phyloP scores from a whole-genome alignment of 2,329 filamentous ascomycete species.

The Penicillium brasilianum region DNA sequence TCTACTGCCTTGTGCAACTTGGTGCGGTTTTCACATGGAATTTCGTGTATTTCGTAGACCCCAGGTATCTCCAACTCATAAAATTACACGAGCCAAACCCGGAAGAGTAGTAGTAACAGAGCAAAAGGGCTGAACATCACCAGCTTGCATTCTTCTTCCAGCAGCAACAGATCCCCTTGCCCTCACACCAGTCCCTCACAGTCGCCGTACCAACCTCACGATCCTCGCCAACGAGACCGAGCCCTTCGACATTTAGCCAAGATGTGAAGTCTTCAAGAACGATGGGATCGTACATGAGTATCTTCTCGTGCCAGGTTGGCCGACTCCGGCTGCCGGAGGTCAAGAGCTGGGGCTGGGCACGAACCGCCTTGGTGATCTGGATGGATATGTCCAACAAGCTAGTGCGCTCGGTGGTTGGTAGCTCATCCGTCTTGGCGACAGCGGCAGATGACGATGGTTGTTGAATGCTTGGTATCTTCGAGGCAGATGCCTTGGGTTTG shows the following conservation, averaged over 20 bases:
- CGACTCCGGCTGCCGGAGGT: conserved; percentile 44
- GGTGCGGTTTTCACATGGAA: neutral
- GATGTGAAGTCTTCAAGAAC: conserved; percentile 80
- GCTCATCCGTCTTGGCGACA: neutral
- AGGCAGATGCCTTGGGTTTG: conserved; percentile 18
- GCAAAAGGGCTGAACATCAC: neutral
- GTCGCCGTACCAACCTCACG: conserved; percentile 66
- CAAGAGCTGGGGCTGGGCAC: conserved; percentile 41
- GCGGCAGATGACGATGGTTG: conserved; percentile 5
- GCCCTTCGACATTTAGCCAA: conserved; percentile 78
- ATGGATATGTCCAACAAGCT: conserved; percentile 49
- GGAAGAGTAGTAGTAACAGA: neutral
- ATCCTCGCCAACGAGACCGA: conserved; percentile 68
- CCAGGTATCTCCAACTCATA: neutral
- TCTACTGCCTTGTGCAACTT: no score
- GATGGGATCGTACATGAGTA: conserved; percentile 90
- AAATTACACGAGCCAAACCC: neutral
- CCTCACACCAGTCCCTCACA: conserved; percentile 90
- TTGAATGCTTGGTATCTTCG: conserved; percentile 16
- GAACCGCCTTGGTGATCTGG: conserved; percentile 56
- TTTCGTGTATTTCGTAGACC: neutral
- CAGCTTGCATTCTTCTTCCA: conserved; percentile 56
- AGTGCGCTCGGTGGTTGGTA: conserved; percentile 8
- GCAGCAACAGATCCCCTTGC: conserved; percentile 81
- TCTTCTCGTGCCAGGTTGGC: conserved; percentile 86